phyloP scores from a whole-genome alignment of 345 rosid genomes.

The Brassica rapa region DNA sequence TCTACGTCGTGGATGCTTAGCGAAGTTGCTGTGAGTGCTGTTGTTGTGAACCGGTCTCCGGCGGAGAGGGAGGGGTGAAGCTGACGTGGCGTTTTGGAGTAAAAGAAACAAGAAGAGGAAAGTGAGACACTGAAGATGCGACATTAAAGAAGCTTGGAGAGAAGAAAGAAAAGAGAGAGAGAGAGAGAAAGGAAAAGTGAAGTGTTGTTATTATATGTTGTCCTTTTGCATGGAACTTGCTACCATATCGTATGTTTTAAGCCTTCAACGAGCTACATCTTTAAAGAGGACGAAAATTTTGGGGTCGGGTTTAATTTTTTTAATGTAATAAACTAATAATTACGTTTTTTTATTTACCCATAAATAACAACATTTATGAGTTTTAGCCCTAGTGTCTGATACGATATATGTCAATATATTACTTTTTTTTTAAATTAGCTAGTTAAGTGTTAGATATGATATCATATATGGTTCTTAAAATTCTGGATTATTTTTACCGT shows the following conservation, averaged over 20 bases:
- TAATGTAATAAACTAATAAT: neutral
- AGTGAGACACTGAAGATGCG: constrained; percentile 30
- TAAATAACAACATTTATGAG: constrained; percentile 30
- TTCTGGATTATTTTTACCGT: neutral
- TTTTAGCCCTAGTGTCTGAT: neutral
- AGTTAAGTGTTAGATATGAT: neutral
- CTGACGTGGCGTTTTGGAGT: constrained; percentile 27
- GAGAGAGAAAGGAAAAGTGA: neutral
- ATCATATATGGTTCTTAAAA: neutral
- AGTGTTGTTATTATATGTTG: constrained; percentile 24
- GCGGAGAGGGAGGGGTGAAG: constrained; percentile 20
- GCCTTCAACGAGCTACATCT: neutral
- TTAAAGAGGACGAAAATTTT: constrained; percentile 21
- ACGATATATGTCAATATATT: neutral
- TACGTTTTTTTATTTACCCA: constrained; percentile 8
- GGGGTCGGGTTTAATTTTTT: constrained; percentile 12
- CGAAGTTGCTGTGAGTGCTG: constrained; percentile 25
- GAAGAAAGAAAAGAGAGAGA: neutral
- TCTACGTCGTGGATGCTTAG: constrained; percentile 30
- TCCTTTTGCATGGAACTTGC: constrained; percentile 38
- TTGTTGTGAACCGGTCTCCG: neutral
- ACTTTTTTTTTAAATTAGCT: neutral
- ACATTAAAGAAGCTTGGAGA: constrained; percentile 35
- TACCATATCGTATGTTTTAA: constrained; percentile 22
- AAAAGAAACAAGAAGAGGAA: constrained; percentile 23